These are phyloP conservation scores for Pseudomassariella vexata DNA, from an alignment of 2,329 filamentous ascomycete genomes.

Conservation along the genomic window DNA sequence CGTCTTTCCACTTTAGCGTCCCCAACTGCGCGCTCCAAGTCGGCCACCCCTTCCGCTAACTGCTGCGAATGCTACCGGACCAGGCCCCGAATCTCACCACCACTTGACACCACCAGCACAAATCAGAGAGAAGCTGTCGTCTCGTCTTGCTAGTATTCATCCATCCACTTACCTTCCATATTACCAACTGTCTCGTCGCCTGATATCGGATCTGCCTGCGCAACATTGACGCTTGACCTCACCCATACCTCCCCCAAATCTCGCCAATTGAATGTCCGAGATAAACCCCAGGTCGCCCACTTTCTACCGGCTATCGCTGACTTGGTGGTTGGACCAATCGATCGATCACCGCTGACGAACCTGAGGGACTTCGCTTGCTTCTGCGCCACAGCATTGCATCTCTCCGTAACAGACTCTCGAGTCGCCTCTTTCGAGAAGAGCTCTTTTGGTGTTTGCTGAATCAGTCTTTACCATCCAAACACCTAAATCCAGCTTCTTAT, in stretches of 20 bases:
- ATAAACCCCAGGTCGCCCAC: not conserved
- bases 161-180: too few species aligned
- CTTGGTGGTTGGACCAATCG: conserved; percentile 5
- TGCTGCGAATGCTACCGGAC: too few species aligned
- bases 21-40: too few species aligned
- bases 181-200: too few species aligned
- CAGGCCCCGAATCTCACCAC: too few species aligned
- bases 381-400: conserved; percentile 4
- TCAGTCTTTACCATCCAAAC: not conserved
- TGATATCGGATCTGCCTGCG: conserved; percentile 1
- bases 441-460: conserved; percentile 1
- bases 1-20: too few species aligned
- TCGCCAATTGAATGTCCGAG: not conserved
- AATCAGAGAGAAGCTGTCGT: too few species aligned
- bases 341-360: not conserved
- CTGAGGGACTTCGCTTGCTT: conserved; percentile 4
- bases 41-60: too few species aligned
- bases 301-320: not conserved
- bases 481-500: not conserved
- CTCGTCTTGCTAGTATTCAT: too few species aligned
- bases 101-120: too few species aligned
- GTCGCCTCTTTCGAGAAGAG: not conserved
- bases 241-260: not conserved
- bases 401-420: conserved; percentile 1
- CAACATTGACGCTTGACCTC: not conserved